These are phyloP conservation scores for Fusarium falciforme DNA, from an alignment of 2,329 filamentous ascomycete species.

Conservation along the genomic window DNA sequence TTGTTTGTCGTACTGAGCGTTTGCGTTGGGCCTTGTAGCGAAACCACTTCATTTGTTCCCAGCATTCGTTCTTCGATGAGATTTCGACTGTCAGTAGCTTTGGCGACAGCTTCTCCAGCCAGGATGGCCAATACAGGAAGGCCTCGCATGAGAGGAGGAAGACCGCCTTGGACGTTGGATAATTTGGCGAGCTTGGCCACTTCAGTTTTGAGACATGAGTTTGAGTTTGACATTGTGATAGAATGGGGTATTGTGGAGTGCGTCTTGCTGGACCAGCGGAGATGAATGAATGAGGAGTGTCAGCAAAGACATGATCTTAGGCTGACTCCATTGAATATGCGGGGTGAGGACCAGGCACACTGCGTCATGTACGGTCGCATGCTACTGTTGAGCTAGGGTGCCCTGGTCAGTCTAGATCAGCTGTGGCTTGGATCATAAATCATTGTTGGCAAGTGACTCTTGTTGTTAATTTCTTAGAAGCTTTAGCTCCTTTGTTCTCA, in stretches of 20 bases:
- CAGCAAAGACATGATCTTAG: background rate
- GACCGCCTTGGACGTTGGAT: constrained; percentile 33
- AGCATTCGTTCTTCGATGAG: constrained; percentile 31
- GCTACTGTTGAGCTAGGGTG: background rate
- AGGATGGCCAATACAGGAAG: constrained; percentile 32
- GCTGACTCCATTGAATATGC: background rate
- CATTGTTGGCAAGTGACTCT: background rate
- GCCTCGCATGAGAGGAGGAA: constrained; percentile 29
- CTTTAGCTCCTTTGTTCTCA: background rate
- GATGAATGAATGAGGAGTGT: background rate
- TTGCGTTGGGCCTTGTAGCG: background rate
- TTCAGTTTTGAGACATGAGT: constrained; percentile 17
- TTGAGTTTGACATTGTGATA: background rate
- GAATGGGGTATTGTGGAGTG: background rate
- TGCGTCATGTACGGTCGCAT: background rate
- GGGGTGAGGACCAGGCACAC: background rate
- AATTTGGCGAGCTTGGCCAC: constrained; percentile 31
- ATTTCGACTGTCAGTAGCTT: constrained; percentile 22
- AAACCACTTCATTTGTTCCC: constrained; percentile 17
- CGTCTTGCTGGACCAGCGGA: background rate
- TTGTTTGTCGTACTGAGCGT: fast-evolving
- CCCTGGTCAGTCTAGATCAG: background rate
- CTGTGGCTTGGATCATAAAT: background rate
- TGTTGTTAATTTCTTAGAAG: background rate
- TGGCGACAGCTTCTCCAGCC: constrained; percentile 28